phyloP scores from a whole-genome alignment of 1,284 basidiomycete genomes.

The Vanrija humicola region DNA sequence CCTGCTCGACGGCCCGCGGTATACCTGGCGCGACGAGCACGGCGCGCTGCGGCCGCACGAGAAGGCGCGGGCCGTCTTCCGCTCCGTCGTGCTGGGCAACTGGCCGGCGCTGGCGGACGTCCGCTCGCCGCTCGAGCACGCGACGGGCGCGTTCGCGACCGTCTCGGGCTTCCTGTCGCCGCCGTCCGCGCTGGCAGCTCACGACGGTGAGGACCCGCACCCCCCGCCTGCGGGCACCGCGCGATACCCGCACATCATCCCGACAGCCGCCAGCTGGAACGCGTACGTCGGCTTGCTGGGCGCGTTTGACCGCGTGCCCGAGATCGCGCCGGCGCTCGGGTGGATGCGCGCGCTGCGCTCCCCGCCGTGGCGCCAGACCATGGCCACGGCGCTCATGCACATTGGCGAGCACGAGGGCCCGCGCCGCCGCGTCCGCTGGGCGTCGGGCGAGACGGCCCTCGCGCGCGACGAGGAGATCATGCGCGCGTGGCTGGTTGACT shows the following conservation, averaged over 20 bases:
- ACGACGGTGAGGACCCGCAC: neutral
- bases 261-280: constrained; percentile 56
- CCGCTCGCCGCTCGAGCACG: constrained; percentile 29
- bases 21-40: constrained; percentile 19
- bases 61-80: constrained; percentile 29
- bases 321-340: constrained; percentile 66
- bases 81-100: constrained; percentile 32
- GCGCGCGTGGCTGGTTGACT: constrained; percentile 61
- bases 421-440: constrained; percentile 57
- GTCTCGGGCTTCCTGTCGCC: constrained; percentile 19
- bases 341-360: constrained; percentile 70
- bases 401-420: constrained; percentile 66
- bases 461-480: constrained; percentile 55
- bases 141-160: constrained; percentile 9
- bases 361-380: constrained; percentile 55
- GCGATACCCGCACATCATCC: constrained; percentile 53
- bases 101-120: constrained; percentile 30
- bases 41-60: constrained; percentile 26
- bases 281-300: constrained; percentile 62
- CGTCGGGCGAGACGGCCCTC: constrained; percentile 28
- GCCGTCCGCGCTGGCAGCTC: neutral
- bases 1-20: constrained; percentile 6
- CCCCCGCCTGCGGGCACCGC: neutral
- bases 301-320: constrained; percentile 22
- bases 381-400: constrained; percentile 63